Conservation (phyloP, 1,284 basidiomycete species). For the Fomitopsis palustris region DNA sequence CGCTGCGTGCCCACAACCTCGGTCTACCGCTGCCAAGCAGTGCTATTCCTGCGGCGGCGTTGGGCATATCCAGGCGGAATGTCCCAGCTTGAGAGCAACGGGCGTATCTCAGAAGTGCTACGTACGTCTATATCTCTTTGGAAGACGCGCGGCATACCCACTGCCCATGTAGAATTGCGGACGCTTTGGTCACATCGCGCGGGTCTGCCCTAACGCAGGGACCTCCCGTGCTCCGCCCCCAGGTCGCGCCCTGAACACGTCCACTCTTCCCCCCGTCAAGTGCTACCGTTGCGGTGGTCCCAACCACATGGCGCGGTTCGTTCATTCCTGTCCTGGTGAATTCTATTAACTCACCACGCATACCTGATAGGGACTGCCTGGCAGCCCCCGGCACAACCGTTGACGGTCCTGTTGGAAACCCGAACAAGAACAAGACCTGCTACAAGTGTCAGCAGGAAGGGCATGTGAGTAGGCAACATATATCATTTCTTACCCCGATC, state of each 20-base stretch:
- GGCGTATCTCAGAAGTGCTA: conserved; percentile 76
- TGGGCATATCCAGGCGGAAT: conserved; percentile 79
- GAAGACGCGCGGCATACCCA: conserved; percentile 8
- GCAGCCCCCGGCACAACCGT: conserved; percentile 60
- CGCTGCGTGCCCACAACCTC: conserved; percentile 80
- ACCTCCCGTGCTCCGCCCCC: conserved; percentile 64
- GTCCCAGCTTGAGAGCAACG: conserved; percentile 75
- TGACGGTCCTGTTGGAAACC: conserved; percentile 33
- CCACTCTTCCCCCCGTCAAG: conserved; percentile 75
- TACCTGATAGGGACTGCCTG: conserved; percentile 63
- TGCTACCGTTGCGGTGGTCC: conserved; percentile 81
- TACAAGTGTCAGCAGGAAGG: conserved; percentile 85
- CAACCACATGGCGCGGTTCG: conserved; percentile 77
- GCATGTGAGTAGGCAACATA: conserved; percentile 52
- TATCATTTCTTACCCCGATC: background rate
- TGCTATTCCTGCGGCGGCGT: conserved; percentile 79
- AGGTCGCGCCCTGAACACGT: conserved; percentile 68
- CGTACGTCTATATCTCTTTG: conserved; percentile 40
- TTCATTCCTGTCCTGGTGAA: background rate
- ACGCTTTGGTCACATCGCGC: conserved; percentile 77
- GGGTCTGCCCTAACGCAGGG: conserved; percentile 59
- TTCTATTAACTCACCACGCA: conserved; percentile 1
- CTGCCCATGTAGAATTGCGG: conserved; percentile 60
- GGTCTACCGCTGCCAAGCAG: conserved; percentile 74
- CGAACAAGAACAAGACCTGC: conserved; percentile 72